Base-by-base conservation (phyloP, 1,284 basidiomycete species). In the Pholiota adiposa region DNA sequence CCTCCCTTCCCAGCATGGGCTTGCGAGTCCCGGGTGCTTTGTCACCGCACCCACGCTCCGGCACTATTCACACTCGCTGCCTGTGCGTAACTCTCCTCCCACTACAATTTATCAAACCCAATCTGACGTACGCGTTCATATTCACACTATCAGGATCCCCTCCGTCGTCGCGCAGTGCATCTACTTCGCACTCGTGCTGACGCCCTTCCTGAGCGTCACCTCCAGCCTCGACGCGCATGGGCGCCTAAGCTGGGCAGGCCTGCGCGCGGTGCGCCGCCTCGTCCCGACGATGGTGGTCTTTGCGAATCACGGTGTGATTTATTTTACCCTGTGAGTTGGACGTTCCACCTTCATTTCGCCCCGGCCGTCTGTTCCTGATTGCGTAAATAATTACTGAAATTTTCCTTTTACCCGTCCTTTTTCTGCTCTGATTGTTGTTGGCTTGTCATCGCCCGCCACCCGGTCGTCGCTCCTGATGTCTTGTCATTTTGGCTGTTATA, bases 251-350 rank as follows among this genome's bases (percentile, higher is more conserved):
- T 60, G 60, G 60, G 53, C 49, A n/a, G 56, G 56, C 16, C 40
- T 61, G 33, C 33, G 48, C 16, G 55, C 64, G 27, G 60, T 65
- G 23, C 49, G 58, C 9, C 60, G 19, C 29, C 58, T 67, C 3
- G 60, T 67, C 6, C 66, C 66, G 7, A 67, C 66, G 2, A 67
- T 67, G 64, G 60, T 63, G 48, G 51, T 65, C 4, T 65, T 64
- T 41, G 52, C 63, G 16, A 44, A 43, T 6, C 64, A 67, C 56
- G 66, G 66, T 19, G n/a, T 62, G 19, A 59, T 55, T 12, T 67
- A 67, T 59, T 64, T 62, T 36, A 33, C 36, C 23, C 41, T 67
- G 66, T 67, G 38, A 63, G 64, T 38, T 38, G n/a, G n/a, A n/a
- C 36, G 4, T n/a, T 38, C 7, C 14, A 38, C 4, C 36, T 7